Evolutionary conservation across 306 rosid species (phyloP).

Genomic region (Glycine soja): DNA sequence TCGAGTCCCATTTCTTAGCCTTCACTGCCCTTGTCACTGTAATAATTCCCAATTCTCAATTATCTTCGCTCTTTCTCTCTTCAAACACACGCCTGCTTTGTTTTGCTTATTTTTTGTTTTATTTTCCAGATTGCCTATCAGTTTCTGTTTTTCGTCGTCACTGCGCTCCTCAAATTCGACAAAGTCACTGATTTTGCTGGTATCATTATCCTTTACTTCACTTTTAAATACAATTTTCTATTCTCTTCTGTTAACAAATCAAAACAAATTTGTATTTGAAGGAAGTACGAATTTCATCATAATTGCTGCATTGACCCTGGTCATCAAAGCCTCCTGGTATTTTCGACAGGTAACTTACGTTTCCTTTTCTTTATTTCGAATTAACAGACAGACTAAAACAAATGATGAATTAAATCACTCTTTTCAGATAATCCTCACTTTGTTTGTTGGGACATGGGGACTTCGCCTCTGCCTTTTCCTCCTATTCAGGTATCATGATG

Average conservation of each 20-base stretch:
- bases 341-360: conserved; percentile 76
- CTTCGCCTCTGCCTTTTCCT: conserved; percentile 83
- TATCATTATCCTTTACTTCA: conserved; percentile 23
- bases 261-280: conserved; percentile 13
- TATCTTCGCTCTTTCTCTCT: background rate
- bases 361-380: background rate
- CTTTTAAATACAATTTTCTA: background rate
- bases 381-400: background rate
- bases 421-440: conserved; percentile 74
- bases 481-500: conserved; percentile 63
- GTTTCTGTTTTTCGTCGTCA: conserved; percentile 74
- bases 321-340: conserved; percentile 76
- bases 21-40: conserved; percentile 92
- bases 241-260: background rate
- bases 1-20: conserved; percentile 86
- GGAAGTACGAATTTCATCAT: conserved; percentile 95
- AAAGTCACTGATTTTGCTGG: conserved; percentile 98
- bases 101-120: background rate
- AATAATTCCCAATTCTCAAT: conserved; percentile 7
- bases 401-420: background rate
- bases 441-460: conserved; percentile 88
- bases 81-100: no score
- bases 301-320: conserved; percentile 75
- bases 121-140: conserved; percentile 79
- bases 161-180: conserved; percentile 93